A percentile compares a stretch with the other conserved stretches of the same genome.
These are phyloP conservation scores for Chrysanthemum lavandulifolium DNA, from an alignment of 129 eudicot genomes.

Conservation along the genomic window DNA sequence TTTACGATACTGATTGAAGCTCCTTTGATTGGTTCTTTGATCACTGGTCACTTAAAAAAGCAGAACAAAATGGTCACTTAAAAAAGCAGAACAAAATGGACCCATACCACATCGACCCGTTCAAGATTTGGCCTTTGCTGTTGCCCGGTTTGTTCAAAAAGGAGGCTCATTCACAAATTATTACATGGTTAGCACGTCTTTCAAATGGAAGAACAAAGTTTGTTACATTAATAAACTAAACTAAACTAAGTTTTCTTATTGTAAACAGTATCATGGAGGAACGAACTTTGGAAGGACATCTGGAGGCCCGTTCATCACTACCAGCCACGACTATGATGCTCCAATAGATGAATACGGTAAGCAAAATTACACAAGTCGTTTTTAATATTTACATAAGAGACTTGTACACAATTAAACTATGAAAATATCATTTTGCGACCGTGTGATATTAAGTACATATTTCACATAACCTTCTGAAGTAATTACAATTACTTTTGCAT, in stretches of 20 bases:
- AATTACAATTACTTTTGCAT: constrained; percentile 5
- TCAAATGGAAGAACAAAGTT: not conserved
- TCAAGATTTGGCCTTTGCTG: constrained; percentile 88
- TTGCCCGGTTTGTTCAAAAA: constrained; percentile 81
- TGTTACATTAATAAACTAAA: not conserved
- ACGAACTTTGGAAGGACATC: constrained; percentile 98
- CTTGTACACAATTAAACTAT: not conserved
- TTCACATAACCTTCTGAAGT: not conserved
- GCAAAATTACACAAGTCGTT: not conserved
- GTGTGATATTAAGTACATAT: not conserved
- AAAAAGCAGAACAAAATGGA: no score
- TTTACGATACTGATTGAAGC: no score
- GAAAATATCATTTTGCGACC: not conserved
- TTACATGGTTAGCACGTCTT: constrained; percentile 69
- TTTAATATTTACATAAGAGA: not conserved
- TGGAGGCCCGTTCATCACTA: constrained; percentile 98
- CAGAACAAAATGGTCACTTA: no score
- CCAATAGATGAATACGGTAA: constrained; percentile 97
- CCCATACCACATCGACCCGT: constrained; percentile 78
- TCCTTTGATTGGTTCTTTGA: no score
- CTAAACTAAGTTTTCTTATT: not conserved
- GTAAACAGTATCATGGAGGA: constrained; percentile 86
- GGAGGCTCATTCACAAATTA: constrained; percentile 93
- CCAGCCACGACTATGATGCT: constrained; percentile 98
- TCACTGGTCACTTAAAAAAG: no score